These are phyloP conservation scores for Alternaria alternata DNA, from an alignment of 2,329 filamentous ascomycete genomes.

Conservation along the genomic window DNA sequence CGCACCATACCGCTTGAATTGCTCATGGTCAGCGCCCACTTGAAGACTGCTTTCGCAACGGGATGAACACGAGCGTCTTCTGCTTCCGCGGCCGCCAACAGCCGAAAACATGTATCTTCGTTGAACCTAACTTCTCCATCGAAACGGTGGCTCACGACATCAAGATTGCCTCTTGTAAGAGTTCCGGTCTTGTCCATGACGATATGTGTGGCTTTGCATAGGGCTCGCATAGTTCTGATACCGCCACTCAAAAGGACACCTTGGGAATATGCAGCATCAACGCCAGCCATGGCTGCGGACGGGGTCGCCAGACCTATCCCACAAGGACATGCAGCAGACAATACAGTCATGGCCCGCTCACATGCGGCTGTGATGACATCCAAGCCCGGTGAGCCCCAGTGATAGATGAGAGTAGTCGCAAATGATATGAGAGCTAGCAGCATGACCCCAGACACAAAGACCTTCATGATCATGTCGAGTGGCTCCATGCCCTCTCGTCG, in stretches of 20 bases:
- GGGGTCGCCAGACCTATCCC: constrained; percentile 23
- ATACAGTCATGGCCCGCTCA: too few species aligned
- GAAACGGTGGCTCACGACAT: constrained; percentile 9
- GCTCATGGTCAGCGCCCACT: constrained; percentile 9
- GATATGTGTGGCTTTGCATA: constrained; percentile 15
- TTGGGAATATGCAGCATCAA: constrained; percentile 17
- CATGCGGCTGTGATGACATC: too few species aligned
- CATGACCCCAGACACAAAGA: too few species aligned
- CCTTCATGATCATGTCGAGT: too few species aligned
- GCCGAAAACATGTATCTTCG: constrained; percentile 3
- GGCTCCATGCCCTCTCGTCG: too few species aligned
- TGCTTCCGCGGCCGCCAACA: constrained; percentile 13
- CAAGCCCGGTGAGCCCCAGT: too few species aligned
- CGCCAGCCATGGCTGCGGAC: constrained; percentile 23
- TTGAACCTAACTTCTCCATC: neutral
- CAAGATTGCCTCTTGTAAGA: constrained; percentile 17
- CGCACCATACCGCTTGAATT: too few species aligned
- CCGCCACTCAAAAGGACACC: constrained; percentile 23
- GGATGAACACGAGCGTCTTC: constrained; percentile 16
- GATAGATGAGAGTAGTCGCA: too few species aligned
- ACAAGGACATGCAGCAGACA: constrained; percentile 20
- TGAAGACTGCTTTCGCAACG: constrained; percentile 16
- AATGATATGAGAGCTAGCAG: too few species aligned
- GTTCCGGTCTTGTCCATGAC: constrained; percentile 31
- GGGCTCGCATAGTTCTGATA: constrained; percentile 15